A percentile compares a stretch with the other conserved stretches of the same genome.
phyloP scores from a whole-genome alignment of 768 basidiomycete species.

The Mycena latifolia region DNA sequence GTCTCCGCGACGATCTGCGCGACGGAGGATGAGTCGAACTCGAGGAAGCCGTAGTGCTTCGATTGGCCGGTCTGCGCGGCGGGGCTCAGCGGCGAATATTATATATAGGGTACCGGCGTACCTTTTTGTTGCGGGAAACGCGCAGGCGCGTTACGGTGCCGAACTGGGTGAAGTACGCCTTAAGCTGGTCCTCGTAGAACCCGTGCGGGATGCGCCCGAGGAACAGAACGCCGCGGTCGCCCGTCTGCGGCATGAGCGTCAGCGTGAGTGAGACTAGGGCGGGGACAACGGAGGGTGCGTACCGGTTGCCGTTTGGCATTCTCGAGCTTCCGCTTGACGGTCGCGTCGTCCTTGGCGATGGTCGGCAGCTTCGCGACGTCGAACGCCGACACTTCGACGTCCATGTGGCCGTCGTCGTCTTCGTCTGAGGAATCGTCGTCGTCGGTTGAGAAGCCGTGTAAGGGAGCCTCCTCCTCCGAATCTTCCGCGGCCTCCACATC shows the following conservation, averaged over 20 bases:
- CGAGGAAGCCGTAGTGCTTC: conserved; percentile 97
- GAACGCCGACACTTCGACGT: conserved; percentile 64
- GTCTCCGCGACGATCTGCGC: conserved; percentile 97
- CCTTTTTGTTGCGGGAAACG: conserved; percentile 95
- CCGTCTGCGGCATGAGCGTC: conserved; percentile 48
- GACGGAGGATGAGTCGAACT: conserved; percentile 90
- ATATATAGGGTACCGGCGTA: conserved; percentile 37
- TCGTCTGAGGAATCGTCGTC: conserved; percentile 83
- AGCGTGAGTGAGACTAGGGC: conserved; percentile 2
- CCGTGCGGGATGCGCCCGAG: conserved; percentile 95
- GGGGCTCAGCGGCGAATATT: background rate
- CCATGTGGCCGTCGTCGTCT: conserved; percentile 69
- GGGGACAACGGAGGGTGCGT: conserved; percentile 41
- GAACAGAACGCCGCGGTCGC: conserved; percentile 87
- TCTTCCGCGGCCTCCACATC: background rate
- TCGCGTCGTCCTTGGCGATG: conserved; percentile 88
- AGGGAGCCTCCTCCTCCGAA: conserved; percentile 60
- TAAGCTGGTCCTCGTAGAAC: conserved; percentile 96
- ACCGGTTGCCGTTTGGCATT: conserved; percentile 78
- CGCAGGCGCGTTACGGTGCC: conserved; percentile 90
- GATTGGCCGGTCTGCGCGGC: conserved; percentile 86
- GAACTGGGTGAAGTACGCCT: conserved; percentile 94
- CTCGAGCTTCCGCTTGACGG: conserved; percentile 74
- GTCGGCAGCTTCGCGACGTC: conserved; percentile 86
- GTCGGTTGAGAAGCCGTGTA: conserved; percentile 84